These are phyloP conservation scores for Venturia oleaginea DNA, from an alignment of 2,329 filamentous ascomycete genomes.

Conservation along the genomic window DNA sequence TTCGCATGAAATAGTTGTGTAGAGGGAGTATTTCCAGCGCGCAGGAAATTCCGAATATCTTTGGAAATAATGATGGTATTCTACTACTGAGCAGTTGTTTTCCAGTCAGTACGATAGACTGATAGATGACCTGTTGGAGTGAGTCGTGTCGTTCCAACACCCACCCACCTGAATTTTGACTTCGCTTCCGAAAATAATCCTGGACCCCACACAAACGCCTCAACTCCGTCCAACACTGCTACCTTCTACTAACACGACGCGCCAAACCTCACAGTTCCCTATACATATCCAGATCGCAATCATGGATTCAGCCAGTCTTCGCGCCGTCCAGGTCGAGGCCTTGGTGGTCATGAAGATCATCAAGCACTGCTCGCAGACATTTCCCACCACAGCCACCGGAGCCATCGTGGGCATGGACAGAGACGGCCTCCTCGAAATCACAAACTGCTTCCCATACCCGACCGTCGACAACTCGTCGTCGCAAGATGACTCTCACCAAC, in stretches of 20 bases:
- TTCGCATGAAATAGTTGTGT: neutral
- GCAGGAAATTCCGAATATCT: neutral
- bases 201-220: neutral
- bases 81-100: too few relatives aligned
- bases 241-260: neutral
- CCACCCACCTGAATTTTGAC: neutral
- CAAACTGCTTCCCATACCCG: conserved; percentile 92
- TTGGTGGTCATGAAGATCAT: conserved; percentile 98
- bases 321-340: conserved; percentile 88
- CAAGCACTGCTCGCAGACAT: conserved; percentile 82
- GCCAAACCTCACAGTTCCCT: neutral
- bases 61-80: too few relatives aligned
- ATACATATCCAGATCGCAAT: neutral
- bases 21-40: neutral
- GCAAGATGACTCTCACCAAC: conserved; percentile 57
- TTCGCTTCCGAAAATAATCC: neutral
- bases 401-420: conserved; percentile 90
- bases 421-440: conserved; percentile 73
- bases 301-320: conserved; percentile 36
- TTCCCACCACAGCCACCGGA: conserved; percentile 83
- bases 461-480: conserved; percentile 53
- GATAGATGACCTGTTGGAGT: too few relatives aligned
- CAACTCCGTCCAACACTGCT: too few relatives aligned
- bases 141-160: neutral
- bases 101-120: too few relatives aligned